phyloP scores from a whole-genome alignment of 1,139 yeast species.

The Sugiyamaella novakii region DNA sequence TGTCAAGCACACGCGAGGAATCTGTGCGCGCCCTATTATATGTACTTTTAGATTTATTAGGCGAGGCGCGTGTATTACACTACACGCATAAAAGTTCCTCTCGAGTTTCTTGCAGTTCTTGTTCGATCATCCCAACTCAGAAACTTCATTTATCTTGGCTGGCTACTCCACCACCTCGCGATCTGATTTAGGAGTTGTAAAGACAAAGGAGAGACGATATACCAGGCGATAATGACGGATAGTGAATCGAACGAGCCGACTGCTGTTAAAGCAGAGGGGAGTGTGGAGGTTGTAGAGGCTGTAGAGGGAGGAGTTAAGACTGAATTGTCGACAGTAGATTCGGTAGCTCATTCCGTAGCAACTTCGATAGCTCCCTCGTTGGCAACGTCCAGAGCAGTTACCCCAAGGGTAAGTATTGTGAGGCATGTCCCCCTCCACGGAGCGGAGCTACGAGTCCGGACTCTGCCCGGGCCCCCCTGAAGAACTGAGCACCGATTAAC shows the following conservation, averaged over 20 bases:
- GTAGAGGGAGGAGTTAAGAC: too few species aligned
- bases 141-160: not conserved
- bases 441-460: constrained; percentile 4
- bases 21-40: too few species aligned
- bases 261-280: not conserved
- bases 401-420: constrained; percentile 17
- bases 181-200: not conserved
- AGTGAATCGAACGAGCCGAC: constrained; percentile 3
- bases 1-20: too few species aligned
- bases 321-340: too few species aligned
- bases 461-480: not conserved
- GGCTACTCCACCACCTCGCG: constrained; percentile 6
- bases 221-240: constrained; percentile 5
- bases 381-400: constrained; percentile 21
- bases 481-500: not conserved
- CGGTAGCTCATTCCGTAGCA: constrained; percentile 8
- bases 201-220: not conserved
- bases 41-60: too few species aligned
- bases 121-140: constrained; percentile 10
- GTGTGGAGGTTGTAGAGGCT: too few species aligned
- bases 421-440: not conserved
- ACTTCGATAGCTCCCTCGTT: constrained; percentile 15
- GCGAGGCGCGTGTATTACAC: constrained; percentile 16
- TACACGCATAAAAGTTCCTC: constrained; percentile 5
- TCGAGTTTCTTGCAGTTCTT: not conserved